phyloP scores from a whole-genome alignment of 108 stramenopile species.

The Bacterosira constricta region DNA sequence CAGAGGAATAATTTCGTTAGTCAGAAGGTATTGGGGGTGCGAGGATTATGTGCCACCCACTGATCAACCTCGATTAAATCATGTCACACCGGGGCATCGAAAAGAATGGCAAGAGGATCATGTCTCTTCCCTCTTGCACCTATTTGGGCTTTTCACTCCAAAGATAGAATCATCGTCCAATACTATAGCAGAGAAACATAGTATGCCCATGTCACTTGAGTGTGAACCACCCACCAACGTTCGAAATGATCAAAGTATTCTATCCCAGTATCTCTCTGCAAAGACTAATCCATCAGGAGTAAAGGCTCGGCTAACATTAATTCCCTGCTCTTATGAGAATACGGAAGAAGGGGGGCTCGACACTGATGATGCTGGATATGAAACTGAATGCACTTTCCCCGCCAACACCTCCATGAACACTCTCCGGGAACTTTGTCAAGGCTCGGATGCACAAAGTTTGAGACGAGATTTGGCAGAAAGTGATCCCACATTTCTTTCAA shows the following conservation, averaged over 20 bases:
- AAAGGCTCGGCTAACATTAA: constrained; percentile 27
- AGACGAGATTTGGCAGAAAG: constrained; percentile 6
- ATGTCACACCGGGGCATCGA: constrained; percentile 18
- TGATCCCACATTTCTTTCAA: background rate
- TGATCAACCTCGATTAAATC: constrained; percentile 10
- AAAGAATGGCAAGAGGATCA: constrained; percentile 34
- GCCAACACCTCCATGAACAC: constrained; percentile 5
- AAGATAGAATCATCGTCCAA: background rate
- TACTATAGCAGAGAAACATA: too few relatives aligned
- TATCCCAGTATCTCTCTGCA: constrained; percentile 35
- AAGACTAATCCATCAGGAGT: constrained; percentile 34
- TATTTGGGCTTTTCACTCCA: constrained; percentile 18
- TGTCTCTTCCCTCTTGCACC: constrained; percentile 27
- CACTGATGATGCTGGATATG: constrained; percentile 6
- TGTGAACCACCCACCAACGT: constrained; percentile 27
- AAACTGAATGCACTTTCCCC: constrained; percentile 19
- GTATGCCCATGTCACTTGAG: constrained; percentile 33
- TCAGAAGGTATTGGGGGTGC: constrained; percentile 34
- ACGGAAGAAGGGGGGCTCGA: background rate
- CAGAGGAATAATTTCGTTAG: constrained; percentile 3
- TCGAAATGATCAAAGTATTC: constrained; percentile 12
- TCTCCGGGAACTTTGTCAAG: background rate
- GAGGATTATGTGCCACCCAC: constrained; percentile 28
- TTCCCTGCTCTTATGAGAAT: constrained; percentile 14
- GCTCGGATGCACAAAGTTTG: constrained; percentile 13